Conservation (phyloP, 768 basidiomycete genomes). For the Rhodosporidiobolus sp. region DNA sequence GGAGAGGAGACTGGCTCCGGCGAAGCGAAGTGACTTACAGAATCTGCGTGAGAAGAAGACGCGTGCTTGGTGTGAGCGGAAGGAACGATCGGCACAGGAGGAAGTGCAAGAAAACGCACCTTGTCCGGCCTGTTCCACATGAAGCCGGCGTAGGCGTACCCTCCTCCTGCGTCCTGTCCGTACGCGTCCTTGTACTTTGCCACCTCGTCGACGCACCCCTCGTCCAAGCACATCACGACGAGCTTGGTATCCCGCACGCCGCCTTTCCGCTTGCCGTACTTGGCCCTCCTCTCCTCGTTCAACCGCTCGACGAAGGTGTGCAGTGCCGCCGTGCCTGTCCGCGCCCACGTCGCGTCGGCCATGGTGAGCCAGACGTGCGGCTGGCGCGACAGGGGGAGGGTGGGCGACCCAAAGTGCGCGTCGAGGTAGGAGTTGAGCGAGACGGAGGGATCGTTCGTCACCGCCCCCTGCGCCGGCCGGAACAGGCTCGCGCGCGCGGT, state of each 20-base stretch:
- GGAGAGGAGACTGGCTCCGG: neutral
- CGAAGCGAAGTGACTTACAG: neutral
- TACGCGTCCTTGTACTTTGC: slow-evolving; percentile 8
- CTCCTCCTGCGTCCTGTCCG: neutral
- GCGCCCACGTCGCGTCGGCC: slow-evolving; percentile 11
- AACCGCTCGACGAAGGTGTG: slow-evolving; percentile 21
- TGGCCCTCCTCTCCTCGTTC: slow-evolving; percentile 14
- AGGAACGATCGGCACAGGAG: accelerated
- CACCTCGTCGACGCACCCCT: slow-evolving; percentile 12
- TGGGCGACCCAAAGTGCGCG: slow-evolving; percentile 13
- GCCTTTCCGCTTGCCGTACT: neutral
- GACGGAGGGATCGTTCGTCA: neutral
- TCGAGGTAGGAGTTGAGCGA: slow-evolving; percentile 17
- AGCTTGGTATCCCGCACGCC: slow-evolving; percentile 17
- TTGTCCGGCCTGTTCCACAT: slow-evolving; percentile 6
- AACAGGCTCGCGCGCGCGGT: neutral
- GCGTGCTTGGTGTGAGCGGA: neutral
- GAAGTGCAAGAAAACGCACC: neutral
- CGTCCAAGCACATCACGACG: slow-evolving; percentile 32
- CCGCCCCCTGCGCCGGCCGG: neutral
- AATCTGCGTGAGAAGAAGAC: neutral
- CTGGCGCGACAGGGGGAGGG: neutral
- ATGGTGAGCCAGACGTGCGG: slow-evolving; percentile 38
- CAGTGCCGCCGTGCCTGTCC: slow-evolving; percentile 22
- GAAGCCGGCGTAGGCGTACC: neutral